These are phyloP conservation scores for Tolypocladium amazonense DNA, from an alignment of 2,329 filamentous ascomycete genomes.

Conservation along the genomic window DNA sequence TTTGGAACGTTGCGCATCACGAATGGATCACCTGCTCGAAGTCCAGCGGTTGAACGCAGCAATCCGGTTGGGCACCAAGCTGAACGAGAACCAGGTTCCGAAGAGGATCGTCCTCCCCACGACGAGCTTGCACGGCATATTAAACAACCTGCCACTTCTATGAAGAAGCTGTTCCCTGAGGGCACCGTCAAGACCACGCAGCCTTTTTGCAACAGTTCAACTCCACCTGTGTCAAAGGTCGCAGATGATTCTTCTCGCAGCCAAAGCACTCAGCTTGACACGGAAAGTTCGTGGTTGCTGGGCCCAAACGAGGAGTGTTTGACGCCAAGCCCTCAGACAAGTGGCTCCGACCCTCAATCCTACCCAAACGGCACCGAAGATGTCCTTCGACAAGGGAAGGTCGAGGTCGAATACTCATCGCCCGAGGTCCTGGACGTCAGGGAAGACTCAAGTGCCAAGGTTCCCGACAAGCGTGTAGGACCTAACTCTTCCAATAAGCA, in stretches of 20 bases:
- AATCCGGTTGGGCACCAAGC: not conserved
- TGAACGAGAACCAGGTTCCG: not conserved
- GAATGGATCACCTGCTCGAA: constrained; percentile 45
- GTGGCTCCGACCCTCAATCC: not conserved
- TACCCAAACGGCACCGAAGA: not conserved
- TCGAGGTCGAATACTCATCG: constrained; percentile 13
- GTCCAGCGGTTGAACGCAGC: constrained; percentile 11
- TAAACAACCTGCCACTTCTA: not conserved
- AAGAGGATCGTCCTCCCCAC: not conserved
- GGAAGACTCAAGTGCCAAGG: constrained; percentile 33
- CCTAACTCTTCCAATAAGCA: constrained; percentile 1
- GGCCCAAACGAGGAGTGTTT: not conserved
- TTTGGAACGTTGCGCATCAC: constrained; percentile 52
- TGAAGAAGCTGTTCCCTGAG: not conserved
- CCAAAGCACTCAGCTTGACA: not conserved
- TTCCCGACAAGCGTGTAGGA: constrained; percentile 7
- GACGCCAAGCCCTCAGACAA: not conserved
- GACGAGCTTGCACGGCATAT: not conserved
- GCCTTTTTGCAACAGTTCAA: not conserved
- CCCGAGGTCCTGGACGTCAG: constrained; percentile 27
- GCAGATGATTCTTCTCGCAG: not conserved
- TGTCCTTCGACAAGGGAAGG: not conserved
- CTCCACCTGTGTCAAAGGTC: not conserved
- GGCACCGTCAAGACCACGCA: not conserved
- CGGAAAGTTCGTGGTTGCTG: not conserved